phyloP scores from a whole-genome alignment of 192 early-diverging fungal species.

The Podila verticillata region DNA sequence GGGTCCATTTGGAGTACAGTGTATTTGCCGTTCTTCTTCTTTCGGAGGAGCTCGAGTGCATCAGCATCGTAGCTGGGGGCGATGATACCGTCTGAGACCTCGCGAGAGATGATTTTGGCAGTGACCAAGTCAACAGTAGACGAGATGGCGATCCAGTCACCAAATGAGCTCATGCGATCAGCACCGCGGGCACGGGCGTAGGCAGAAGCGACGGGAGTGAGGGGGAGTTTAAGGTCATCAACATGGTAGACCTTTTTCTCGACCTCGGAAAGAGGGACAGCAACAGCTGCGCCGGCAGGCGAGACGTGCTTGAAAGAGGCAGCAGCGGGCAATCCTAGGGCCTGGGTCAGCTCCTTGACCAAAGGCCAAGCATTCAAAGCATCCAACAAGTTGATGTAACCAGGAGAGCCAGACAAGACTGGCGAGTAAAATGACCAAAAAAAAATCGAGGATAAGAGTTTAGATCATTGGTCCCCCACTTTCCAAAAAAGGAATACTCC shows the following conservation, averaged over 20 bases:
- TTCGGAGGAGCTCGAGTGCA: constrained; percentile 89
- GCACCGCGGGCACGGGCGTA: constrained; percentile 98
- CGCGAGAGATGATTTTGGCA: constrained; percentile 94
- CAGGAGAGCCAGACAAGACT: constrained; percentile 93
- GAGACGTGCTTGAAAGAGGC: constrained; percentile 99
- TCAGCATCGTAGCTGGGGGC: constrained; percentile 88
- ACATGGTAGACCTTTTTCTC: constrained; percentile 95
- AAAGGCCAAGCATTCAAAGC: constrained; percentile 97
- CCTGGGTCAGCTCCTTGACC: constrained; percentile 93
- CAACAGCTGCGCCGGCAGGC: constrained; percentile 97
- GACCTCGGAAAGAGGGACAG: constrained; percentile 75
- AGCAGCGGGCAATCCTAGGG: constrained; percentile 90
- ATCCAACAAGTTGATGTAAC: constrained; percentile 98
- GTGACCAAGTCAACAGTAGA: constrained; percentile 91
- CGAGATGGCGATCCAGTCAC: constrained; percentile 97
- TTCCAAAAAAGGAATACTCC: constrained; percentile 48
- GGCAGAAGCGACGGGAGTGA: constrained; percentile 89
- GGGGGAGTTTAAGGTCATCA: constrained; percentile 78
- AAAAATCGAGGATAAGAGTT: constrained; percentile 1
- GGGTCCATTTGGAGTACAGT: constrained; percentile 94
- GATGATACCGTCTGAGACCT: constrained; percentile 98
- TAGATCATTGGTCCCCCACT: not conserved
- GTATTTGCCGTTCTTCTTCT: constrained; percentile 99
- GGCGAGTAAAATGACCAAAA: constrained; percentile 2
- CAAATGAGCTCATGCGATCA: constrained; percentile 99